phyloP scores from a whole-genome alignment of 2,329 filamentous ascomycete genomes.

The Talaromyces islandicus region DNA sequence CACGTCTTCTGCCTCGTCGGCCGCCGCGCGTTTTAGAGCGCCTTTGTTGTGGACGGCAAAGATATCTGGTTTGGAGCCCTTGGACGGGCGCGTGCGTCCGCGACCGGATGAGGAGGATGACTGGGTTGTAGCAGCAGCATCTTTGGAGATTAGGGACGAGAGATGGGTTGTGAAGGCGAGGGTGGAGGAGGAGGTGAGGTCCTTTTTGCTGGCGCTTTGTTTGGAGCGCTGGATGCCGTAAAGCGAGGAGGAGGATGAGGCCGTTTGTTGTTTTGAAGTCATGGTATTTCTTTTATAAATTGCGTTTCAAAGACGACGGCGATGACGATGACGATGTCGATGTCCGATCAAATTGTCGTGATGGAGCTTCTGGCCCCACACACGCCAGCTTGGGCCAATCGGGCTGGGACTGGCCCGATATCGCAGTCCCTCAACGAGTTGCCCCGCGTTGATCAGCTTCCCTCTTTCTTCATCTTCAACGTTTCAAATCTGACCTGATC shows the following conservation, averaged over 20 bases:
- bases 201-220: slow-evolving; percentile 52
- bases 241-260: slow-evolving; percentile 46
- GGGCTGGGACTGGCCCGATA: not conserved
- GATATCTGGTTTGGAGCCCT: slow-evolving; percentile 58
- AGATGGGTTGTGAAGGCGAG: slow-evolving; percentile 87
- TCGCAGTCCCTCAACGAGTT: not conserved
- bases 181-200: slow-evolving; percentile 63
- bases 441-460: not conserved
- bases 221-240: slow-evolving; percentile 72
- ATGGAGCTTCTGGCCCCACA: not conserved
- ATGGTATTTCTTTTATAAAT: slow-evolving; percentile 28
- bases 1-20: slow-evolving; percentile 45
- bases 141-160: slow-evolving; percentile 66
- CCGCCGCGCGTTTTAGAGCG: slow-evolving; percentile 56
- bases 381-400: slow-evolving; percentile 4
- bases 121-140: slow-evolving; percentile 31
- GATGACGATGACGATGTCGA: not conserved
- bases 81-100: slow-evolving; percentile 38
- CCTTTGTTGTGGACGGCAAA: slow-evolving; percentile 63
- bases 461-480: not conserved
- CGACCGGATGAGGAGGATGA: slow-evolving; percentile 8
- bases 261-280: slow-evolving; percentile 48
- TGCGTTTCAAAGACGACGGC: not conserved
- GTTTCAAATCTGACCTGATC: not conserved
- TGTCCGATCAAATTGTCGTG: not conserved